Base-by-base conservation (phyloP, 169 alveolate species). In the Neospora caninum region DNA sequence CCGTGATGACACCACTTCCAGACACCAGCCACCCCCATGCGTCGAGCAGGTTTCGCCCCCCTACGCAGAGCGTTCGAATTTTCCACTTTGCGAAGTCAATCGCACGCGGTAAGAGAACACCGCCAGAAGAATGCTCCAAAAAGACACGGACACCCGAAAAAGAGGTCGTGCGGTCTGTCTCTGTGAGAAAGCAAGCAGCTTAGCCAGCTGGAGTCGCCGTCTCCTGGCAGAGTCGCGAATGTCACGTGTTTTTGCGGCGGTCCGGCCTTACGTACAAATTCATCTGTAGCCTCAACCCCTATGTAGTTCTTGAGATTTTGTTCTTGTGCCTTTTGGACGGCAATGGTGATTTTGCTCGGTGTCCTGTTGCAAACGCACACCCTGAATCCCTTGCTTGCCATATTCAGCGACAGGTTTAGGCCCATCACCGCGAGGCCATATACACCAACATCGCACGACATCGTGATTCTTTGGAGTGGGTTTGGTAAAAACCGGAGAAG, bases 381-480 rank as follows among this genome's bases (percentile, higher is more conserved):
- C 58, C 92, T 95, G 93, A 96, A 94, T 82, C 98, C 98, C 45
- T 96, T 96, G 69, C 96, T 95, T 36, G 97, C 95, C 88, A 96
- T 94, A 88, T 97, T 97, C 93, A 93, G 94, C 80, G 98, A 95
- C 84, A 96, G 95, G 91, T 97, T 97, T 41, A 94, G 96, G n/a
- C 98, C 98, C 98, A 97, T 97, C 41, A 97, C 98, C 80, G 98
- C 98, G 80, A 97, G 89, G 34, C 98, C 98, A 38, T 97, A 94
- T 22, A 97, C 95, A 31, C 98, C 98, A 64, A 97, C 80, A 27
- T 96, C 98, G 73, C 97, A 67, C 88, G 91, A 31, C 91, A 67
- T 93, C 58, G 36, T 88, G 22, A 25, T 43, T 20, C 86, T 20
- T 22, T 78, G n/a, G 13, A 78, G 4, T n/a, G 86, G 39, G 82